A percentile compares a stretch with the other conserved stretches of the same genome.
phyloP scores from a whole-genome alignment of 192 early-diverging fungal genomes.

The Podila epicladia region DNA sequence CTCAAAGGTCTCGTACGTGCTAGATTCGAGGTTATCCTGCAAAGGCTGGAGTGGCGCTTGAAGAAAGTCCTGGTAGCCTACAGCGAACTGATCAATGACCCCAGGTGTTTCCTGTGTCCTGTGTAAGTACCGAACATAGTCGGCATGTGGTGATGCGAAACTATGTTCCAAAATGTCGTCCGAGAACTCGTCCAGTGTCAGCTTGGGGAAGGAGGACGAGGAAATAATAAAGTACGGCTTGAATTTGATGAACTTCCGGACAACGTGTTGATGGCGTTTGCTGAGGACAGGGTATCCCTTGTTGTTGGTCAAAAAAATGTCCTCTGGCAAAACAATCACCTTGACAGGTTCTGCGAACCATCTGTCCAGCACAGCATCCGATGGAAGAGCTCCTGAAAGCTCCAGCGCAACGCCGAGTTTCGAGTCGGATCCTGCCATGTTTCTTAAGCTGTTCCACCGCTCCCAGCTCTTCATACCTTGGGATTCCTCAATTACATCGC shows the following conservation, averaged over 20 bases:
- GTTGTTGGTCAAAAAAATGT: conserved; percentile 79
- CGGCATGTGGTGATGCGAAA: conserved; percentile 67
- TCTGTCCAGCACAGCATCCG: conserved; percentile 52
- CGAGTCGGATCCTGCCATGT: conserved; percentile 72
- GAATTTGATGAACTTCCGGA: conserved; percentile 60
- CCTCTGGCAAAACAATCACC: conserved; percentile 74
- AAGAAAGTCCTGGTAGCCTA: conserved; percentile 90
- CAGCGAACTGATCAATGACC: conserved; percentile 78
- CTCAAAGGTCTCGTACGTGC: conserved; percentile 97
- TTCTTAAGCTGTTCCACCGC: conserved; percentile 82
- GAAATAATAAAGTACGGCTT: conserved; percentile 54
- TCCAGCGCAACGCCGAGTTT: conserved; percentile 76
- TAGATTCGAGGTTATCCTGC: conserved; percentile 94
- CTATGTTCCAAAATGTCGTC: conserved; percentile 52
- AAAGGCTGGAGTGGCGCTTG: conserved; percentile 89
- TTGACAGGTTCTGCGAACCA: conserved; percentile 95
- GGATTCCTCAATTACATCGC: conserved; percentile 7
- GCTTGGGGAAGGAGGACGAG: conserved; percentile 31
- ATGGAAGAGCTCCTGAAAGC: conserved; percentile 59
- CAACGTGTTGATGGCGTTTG: conserved; percentile 78
- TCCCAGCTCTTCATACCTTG: conserved; percentile 68
- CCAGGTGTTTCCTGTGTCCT: conserved; percentile 65
- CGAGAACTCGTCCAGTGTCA: conserved; percentile 40
- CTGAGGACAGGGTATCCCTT: conserved; percentile 91
- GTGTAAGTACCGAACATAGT: conserved; percentile 85